Evolutionary conservation across 2,329 filamentous ascomycete genomes (phyloP), one percentile per base, ranked within the genome.

Genomic region (Endocalyx cinctus): DNA sequence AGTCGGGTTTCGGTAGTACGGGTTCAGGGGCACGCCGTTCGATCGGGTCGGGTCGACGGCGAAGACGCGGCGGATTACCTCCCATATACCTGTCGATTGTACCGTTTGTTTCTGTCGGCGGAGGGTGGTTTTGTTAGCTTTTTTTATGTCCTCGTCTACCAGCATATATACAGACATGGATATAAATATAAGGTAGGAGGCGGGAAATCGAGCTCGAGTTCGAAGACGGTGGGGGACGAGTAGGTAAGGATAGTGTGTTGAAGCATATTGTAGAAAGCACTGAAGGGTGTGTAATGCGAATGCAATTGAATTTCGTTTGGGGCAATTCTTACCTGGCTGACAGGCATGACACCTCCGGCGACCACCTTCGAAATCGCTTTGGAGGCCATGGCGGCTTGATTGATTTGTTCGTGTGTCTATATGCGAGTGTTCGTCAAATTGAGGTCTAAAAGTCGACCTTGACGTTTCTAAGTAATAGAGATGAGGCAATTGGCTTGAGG

Each of bases 21-120:
- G 81, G 74, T 97, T 97, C 54, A 98, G 70, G 29, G 92, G 92
- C 14, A 98, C 70, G 62, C 92, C 92, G 54, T 84, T 88, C 47
- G 89, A 96, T 47, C 92, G 89, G 55, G 86, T 79, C 22, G 88
- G 77, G 61, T 95, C 90, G 54, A 98, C 69, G 48, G 87, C 79
- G 48, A 96, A 64, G 50, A 82, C 59, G 48, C 80, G 78, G 60
- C 89, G 88, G 60, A 98, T 68, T 36, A 69, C 69, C 57, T 90
- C 88, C 85, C 87, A 97, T 63, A 97, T 69, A 25, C 92, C 92
- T 25, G 74, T 78, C 32, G 90, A 92, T 59, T 95, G 86, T 45
- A 97, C 71, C 22, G 89, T 94, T 69, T 98, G 90, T 85, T 97
- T 97, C 90, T 98, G 54, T 27, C 22, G 18, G 33, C 36, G 5